A percentile compares a stretch with the other conserved stretches of the same genome.
Evolutionary conservation across 371 early-diverging fungal species (phyloP).

Genomic region (Rhizomucor miehei): DNA sequence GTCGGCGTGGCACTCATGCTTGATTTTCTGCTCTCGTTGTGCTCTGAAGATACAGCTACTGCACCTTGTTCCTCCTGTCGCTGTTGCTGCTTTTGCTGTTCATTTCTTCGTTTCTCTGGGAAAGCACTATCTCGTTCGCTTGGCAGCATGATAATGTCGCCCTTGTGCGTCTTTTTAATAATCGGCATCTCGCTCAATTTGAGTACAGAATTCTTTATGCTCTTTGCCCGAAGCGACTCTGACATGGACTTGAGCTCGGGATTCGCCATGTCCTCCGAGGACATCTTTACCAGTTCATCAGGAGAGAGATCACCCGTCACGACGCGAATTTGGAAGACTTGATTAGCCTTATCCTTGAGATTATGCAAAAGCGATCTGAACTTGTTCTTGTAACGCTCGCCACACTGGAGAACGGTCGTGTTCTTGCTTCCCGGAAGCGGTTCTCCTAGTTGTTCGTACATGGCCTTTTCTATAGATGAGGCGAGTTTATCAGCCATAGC

Average conservation of each 20-base stretch:
- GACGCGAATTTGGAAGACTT: conserved; percentile 62
- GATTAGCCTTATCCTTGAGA: conserved; percentile 74
- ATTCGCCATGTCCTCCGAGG: conserved; percentile 76
- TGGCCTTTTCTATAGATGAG: conserved; percentile 30
- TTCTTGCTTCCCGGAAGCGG: conserved; percentile 3
- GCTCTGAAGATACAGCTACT: conserved; percentile 2
- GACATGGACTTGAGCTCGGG: conserved; percentile 65
- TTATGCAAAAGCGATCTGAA: conserved; percentile 72
- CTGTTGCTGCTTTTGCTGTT: conserved; percentile 13
- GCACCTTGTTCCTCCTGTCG: background rate
- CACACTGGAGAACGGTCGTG: conserved; percentile 21
- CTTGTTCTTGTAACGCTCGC: conserved; percentile 71
- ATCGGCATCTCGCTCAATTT: conserved; percentile 51
- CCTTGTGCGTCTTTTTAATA: conserved; percentile 77
- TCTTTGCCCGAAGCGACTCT: conserved; percentile 58
- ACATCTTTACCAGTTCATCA: conserved; percentile 63
- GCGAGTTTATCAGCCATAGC: conserved; percentile 27
- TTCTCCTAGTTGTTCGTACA: conserved; percentile 37
- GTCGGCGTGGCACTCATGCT: conserved; percentile 12
- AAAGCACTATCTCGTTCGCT: background rate
- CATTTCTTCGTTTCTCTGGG: background rate
- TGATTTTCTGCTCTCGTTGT: conserved; percentile 18
- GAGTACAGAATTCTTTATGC: conserved; percentile 61
- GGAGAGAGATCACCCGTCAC: conserved; percentile 62
- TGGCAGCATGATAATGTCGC: conserved; percentile 58